A percentile compares a stretch with the other conserved stretches of the same genome.
Conservation (phyloP, 192 early-diverging fungal genomes). For the Cladochytrium replicatum region DNA sequence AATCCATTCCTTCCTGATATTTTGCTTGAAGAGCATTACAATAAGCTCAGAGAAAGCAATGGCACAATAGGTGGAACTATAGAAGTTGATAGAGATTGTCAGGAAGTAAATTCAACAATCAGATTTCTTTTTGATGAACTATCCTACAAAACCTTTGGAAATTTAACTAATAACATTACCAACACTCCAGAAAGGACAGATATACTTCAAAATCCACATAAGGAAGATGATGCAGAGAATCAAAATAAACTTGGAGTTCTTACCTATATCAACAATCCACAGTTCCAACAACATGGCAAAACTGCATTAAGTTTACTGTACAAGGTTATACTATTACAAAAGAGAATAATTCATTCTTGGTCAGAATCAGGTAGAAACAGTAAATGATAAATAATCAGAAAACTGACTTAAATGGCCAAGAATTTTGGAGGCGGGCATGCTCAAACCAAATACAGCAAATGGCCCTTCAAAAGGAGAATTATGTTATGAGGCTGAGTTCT, state of each 20-base stretch:
- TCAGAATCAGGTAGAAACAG: slow-evolving; percentile 26
- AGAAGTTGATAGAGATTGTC: too few relatives aligned
- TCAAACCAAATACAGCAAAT: slow-evolving; percentile 31
- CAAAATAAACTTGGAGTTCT: too few relatives aligned
- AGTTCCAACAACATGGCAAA: slow-evolving; percentile 19
- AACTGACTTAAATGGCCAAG: background rate
- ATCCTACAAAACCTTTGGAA: too few relatives aligned
- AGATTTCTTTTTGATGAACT: too few relatives aligned
- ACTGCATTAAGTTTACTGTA: slow-evolving; percentile 21
- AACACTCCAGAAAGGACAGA: too few relatives aligned
- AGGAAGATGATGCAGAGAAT: too few relatives aligned
- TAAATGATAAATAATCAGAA: slow-evolving; percentile 1
- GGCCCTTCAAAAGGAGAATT: slow-evolving; percentile 30
- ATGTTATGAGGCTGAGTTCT: slow-evolving; percentile 23
- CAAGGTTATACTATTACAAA: slow-evolving; percentile 25
- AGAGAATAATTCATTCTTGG: slow-evolving; percentile 27
- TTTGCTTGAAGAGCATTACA: slow-evolving; percentile 34
- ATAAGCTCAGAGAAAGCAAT: slow-evolving; percentile 18
- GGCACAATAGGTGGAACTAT: slow-evolving; percentile 7
- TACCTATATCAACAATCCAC: slow-evolving; percentile 34
- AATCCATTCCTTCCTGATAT: slow-evolving; percentile 42
- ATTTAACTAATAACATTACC: too few relatives aligned
- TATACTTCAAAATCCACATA: too few relatives aligned
- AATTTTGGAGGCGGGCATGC: slow-evolving; percentile 16
- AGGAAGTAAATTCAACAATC: too few relatives aligned